Percentiles rank a stretch among this genome's conserved stretches.
Conservation (phyloP, 495 filamentous ascomycete species). For the Podospora conica region DNA sequence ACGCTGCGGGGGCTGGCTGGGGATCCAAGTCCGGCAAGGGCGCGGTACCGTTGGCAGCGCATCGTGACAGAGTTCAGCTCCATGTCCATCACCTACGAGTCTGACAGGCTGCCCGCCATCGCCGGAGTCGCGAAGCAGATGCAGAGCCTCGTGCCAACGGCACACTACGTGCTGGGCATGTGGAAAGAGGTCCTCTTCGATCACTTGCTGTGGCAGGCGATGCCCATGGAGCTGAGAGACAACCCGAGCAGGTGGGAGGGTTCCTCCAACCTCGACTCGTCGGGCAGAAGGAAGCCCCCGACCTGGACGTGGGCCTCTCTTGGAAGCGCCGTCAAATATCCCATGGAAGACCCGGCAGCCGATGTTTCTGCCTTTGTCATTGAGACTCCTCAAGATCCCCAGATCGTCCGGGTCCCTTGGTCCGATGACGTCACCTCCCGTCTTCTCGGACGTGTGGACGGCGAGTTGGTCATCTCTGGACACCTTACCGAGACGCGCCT, state of each 20-base stretch:
- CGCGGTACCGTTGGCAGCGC: slow-evolving; percentile 18
- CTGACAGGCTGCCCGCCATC: slow-evolving; percentile 20
- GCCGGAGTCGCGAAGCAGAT: slow-evolving; percentile 19
- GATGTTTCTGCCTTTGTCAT: neutral
- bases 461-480: neutral
- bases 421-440: neutral
- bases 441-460: neutral
- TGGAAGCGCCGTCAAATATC: neutral
- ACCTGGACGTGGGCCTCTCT: neutral
- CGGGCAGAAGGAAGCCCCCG: neutral
- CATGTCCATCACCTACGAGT: slow-evolving; percentile 17
- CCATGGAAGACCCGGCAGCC: neutral
- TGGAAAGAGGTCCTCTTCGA: slow-evolving; percentile 21
- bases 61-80: slow-evolving; percentile 21
- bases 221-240: neutral
- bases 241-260: neutral
- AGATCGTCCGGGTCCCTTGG: neutral
- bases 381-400: neutral
- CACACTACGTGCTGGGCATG: slow-evolving; percentile 16
- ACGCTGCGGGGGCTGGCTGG: neutral
- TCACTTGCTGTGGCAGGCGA: slow-evolving; percentile 2
- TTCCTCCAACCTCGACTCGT: neutral
- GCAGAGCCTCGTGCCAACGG: neutral
- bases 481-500: neutral
- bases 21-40: neutral